Evolutionary conservation across 345 rosid species (phyloP), one percentile per base, ranked within the genome.

Genomic region (Eutrema heterophyllum): DNA sequence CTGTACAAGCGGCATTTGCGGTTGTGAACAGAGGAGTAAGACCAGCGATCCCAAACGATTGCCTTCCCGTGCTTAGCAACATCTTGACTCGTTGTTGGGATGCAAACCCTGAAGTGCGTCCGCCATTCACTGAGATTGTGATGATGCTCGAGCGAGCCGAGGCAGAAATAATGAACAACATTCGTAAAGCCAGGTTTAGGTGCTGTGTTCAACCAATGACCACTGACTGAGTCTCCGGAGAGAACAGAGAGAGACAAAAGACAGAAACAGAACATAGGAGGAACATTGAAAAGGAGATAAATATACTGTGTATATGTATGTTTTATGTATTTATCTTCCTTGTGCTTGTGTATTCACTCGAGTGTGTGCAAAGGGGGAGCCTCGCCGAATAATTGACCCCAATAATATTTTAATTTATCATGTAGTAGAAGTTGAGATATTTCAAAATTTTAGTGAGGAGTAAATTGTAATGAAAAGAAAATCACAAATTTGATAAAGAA

Each of bases 81-180:
- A 82, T 84, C 66, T 66, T 80, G 85, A 81, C 81, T n/a, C 78
- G 81, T 41, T 83, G 86, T 74, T 83, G 86, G 86, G 86, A 83
- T 67, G 67, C 76, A 30, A 53, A 82, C 74, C 85, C 87, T 10
- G 84, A 82, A 57, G 74, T 80, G 3, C 83, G 85, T 32, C 84
- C 87, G 39, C 84, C 84, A 18, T 84, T 84, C 70, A 55, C 81
- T 2, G 87, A 80, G 56, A 65, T 82, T 59, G 81, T 84, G 59
- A 74, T 67, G 54, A 80, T 84, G 85, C 83, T 84, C 10, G 83
- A 84, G 73, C 50, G 69, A 46, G 87, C 85, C 9, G 84, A 84
- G 70, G 79, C 70, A 1, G 86, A 84, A 66, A 67, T 82, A n/a
- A 30, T 82, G 83, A 84, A 81, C 44, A 81, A 75, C 5, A 78